Evolutionary conservation across 2,329 filamentous ascomycete genomes (phyloP).

Genomic region (Myriosclerotinia duriaeana): DNA sequence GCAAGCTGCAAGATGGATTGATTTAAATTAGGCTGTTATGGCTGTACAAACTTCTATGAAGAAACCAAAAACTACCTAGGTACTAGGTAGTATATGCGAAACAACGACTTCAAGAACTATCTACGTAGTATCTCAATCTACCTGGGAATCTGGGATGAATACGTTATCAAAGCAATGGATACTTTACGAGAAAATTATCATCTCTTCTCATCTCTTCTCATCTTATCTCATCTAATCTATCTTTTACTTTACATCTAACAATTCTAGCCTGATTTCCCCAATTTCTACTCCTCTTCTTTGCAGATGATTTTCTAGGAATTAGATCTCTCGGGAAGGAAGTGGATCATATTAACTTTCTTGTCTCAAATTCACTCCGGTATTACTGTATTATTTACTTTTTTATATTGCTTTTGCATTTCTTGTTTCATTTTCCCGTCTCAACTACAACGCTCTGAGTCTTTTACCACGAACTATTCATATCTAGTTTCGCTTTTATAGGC

Average conservation of each 20-base stretch:
- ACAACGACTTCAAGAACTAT: neutral
- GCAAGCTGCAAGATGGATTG: neutral
- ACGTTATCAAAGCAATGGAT: neutral
- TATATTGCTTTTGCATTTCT: neutral
- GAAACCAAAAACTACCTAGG: neutral
- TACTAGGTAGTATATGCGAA: neutral
- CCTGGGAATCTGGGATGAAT: neutral
- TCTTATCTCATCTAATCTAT: neutral
- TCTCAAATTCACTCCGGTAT: neutral
- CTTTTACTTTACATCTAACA: neutral
- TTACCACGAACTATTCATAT: neutral
- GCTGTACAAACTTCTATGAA: neutral
- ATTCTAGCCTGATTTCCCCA: neutral
- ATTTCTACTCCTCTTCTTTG: neutral
- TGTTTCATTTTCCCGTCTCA: neutral
- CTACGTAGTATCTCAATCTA: too few relatives aligned
- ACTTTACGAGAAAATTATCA: neutral
- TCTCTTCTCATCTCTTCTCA: neutral
- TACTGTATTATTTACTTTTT: neutral
- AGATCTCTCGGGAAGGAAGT: neutral
- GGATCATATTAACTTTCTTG: neutral
- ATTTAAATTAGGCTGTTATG: neutral
- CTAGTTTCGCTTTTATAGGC: neutral
- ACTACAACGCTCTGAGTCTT: neutral
- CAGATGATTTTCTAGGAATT: neutral